Percentiles rank a stretch among this genome's conserved stretches.
Evolutionary conservation across 148 eudicot species (phyloP).

Genomic region (Tetragonia tetragonoides): DNA sequence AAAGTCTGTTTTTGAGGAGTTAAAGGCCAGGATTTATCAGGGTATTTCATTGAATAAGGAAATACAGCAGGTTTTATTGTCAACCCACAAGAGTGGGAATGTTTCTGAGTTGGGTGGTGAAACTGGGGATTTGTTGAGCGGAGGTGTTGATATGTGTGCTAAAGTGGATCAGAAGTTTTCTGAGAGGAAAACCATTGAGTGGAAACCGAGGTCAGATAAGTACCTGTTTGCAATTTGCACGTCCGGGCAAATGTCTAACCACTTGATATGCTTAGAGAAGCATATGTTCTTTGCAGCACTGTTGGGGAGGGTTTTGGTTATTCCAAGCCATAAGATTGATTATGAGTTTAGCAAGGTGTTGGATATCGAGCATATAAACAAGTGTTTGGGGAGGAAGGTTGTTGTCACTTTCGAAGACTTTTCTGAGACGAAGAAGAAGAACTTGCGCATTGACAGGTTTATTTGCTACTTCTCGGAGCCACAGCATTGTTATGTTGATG

Average conservation of each 20-base stretch:
- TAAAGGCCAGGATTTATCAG: slow-evolving; percentile 42
- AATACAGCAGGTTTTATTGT: slow-evolving; percentile 67
- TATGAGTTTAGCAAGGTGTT: slow-evolving; percentile 63
- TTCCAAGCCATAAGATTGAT: slow-evolving; percentile 87
- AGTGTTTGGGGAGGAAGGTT: slow-evolving; percentile 84
- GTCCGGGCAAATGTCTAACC: slow-evolving; percentile 96
- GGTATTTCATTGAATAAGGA: slow-evolving; percentile 69
- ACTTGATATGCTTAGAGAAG: slow-evolving; percentile 91
- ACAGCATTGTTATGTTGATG: slow-evolving; percentile 70
- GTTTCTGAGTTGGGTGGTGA: slow-evolving; percentile 36
- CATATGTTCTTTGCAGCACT: slow-evolving; percentile 98
- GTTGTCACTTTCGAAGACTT: slow-evolving; percentile 83
- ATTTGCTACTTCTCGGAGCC: slow-evolving; percentile 82
- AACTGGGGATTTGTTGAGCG: slow-evolving; percentile 37
- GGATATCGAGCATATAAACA: slow-evolving; percentile 85
- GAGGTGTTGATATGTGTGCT: slow-evolving; percentile 41
- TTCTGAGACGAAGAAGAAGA: slow-evolving; percentile 56
- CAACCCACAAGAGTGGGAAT: slow-evolving; percentile 49
- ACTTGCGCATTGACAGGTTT: slow-evolving; percentile 66
- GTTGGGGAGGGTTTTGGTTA: slow-evolving; percentile 68
- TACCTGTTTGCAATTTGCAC: slow-evolving; percentile 79
- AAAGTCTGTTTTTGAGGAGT: slow-evolving; percentile 38
- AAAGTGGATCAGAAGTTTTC: slow-evolving; percentile 55
- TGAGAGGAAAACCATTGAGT: slow-evolving; percentile 67
- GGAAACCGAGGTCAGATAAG: slow-evolving; percentile 72